phyloP scores from a whole-genome alignment of 1,139 yeast species.

The Suhomyces choctaworum region DNA sequence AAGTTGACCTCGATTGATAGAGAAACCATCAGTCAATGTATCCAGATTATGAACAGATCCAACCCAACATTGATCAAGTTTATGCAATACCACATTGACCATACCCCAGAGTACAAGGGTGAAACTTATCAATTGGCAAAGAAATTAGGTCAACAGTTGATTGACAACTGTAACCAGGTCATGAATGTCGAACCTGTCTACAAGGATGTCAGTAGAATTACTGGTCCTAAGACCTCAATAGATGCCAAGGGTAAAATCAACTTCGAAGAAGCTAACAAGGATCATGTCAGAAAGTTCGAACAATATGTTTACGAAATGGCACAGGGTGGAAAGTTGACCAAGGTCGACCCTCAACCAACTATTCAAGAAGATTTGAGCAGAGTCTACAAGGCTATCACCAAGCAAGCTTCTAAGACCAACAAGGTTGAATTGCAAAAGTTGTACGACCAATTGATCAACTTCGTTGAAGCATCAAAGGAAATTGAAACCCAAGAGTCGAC shows the following conservation, averaged over 20 bases:
- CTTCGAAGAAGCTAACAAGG: slow-evolving; percentile 84
- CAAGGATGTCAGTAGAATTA: slow-evolving; percentile 91
- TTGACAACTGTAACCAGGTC: slow-evolving; percentile 93
- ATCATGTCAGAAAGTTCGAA: slow-evolving; percentile 90
- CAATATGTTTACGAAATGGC: slow-evolving; percentile 98
- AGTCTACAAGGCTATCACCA: slow-evolving; percentile 78
- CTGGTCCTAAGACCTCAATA: slow-evolving; percentile 90
- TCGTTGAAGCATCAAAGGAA: slow-evolving; percentile 68
- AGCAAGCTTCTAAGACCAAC: slow-evolving; percentile 64
- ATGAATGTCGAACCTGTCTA: slow-evolving; percentile 81
- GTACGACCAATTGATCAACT: slow-evolving; percentile 74
- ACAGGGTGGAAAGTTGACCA: slow-evolving; percentile 85
- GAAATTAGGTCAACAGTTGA: slow-evolving; percentile 85
- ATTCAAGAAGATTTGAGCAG: slow-evolving; percentile 82
- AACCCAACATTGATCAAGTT: slow-evolving; percentile 91
- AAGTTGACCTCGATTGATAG: slow-evolving; percentile 86
- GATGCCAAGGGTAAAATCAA: slow-evolving; percentile 85
- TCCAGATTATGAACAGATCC: slow-evolving; percentile 96
- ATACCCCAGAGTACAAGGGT: slow-evolving; percentile 86
- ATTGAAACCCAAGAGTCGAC: slow-evolving; percentile 54
- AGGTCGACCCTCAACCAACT: slow-evolving; percentile 58
- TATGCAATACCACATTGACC: slow-evolving; percentile 96
- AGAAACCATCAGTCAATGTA: slow-evolving; percentile 94
- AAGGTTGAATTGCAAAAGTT: slow-evolving; percentile 77
- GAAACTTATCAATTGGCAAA: slow-evolving; percentile 87